Conservation (phyloP, 306 rosid species). For the Begonia peltatifolia region DNA sequence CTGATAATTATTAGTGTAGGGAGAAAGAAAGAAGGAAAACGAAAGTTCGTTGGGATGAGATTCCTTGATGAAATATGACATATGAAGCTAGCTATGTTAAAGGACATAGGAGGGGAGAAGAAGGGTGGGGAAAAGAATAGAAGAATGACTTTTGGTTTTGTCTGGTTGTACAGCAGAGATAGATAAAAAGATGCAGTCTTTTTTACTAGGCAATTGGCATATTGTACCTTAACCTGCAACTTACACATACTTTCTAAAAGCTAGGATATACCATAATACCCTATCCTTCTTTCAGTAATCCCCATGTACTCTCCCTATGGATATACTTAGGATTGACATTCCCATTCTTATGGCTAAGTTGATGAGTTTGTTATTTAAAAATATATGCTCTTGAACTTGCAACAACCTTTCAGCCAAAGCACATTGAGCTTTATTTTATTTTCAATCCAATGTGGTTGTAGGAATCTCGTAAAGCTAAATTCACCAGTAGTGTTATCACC, state of each 20-base stretch:
- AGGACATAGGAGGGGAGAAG: background rate
- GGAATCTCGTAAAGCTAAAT: constrained; percentile 14
- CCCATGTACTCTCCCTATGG: constrained; percentile 44
- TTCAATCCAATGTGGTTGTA: constrained; percentile 3
- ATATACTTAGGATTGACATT: constrained; percentile 10
- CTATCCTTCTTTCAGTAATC: constrained; percentile 69
- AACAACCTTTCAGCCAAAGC: constrained; percentile 9
- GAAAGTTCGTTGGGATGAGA: constrained; percentile 35
- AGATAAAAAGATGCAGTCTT: constrained; percentile 36
- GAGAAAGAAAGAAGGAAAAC: constrained; percentile 42
- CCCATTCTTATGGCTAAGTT: constrained; percentile 20
- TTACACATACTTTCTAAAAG: constrained; percentile 79
- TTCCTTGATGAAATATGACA: constrained; percentile 81
- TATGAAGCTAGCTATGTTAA: constrained; percentile 35
- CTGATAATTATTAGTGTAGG: constrained; percentile 43
- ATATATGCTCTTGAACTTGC: constrained; percentile 4
- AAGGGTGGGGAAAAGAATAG: constrained; percentile 37
- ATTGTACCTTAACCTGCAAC: constrained; percentile 77
- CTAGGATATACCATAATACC: constrained; percentile 58
- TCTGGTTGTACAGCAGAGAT: constrained; percentile 44
- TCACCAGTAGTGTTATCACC: constrained; percentile 1
- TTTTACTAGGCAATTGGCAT: constrained; percentile 83
- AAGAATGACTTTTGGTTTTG: constrained; percentile 62
- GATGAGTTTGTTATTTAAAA: constrained; percentile 10
- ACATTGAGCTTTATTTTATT: constrained; percentile 9